phyloP scores from a whole-genome alignment of 257 asterid species.

The Euphrasia confusa region DNA sequence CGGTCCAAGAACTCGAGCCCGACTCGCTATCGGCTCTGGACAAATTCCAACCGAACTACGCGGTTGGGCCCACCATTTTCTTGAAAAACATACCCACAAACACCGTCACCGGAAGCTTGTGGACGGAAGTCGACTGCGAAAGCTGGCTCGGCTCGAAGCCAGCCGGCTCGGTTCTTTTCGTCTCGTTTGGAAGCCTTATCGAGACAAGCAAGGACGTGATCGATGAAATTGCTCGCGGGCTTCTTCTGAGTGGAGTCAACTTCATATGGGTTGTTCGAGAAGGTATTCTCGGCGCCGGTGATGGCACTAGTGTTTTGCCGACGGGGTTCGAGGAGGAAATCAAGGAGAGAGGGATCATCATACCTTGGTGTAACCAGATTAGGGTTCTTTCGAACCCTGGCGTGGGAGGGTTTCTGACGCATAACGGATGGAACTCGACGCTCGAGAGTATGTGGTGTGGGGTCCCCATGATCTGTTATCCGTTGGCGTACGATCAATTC shows the following conservation, averaged over 20 bases:
- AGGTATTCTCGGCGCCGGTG: constrained; percentile 32
- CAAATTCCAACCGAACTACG: constrained; percentile 23
- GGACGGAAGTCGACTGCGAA: constrained; percentile 25
- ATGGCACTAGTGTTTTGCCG: constrained; percentile 28
- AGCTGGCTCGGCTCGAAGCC: constrained; percentile 27
- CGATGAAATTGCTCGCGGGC: constrained; percentile 42
- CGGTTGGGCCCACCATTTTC: constrained; percentile 29
- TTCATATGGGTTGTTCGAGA: constrained; percentile 52
- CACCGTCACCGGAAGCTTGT: constrained; percentile 24
- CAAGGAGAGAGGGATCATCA: constrained; percentile 32
- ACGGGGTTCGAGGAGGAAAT: constrained; percentile 26
- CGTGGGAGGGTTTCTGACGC: constrained; percentile 46
- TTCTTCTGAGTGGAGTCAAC: constrained; percentile 34
- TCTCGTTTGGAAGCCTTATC: constrained; percentile 27
- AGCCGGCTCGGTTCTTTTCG: constrained; percentile 24
- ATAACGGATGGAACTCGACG: constrained; percentile 50
- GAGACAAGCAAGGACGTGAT: constrained; percentile 7
- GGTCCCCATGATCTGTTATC: constrained; percentile 44
- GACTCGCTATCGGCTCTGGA: constrained; percentile 30
- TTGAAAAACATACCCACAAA: constrained; percentile 2
- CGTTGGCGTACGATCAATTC: constrained; percentile 26
- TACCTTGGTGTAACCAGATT: constrained; percentile 52
- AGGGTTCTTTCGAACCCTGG: constrained; percentile 35
- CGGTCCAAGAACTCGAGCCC: constrained; percentile 48
- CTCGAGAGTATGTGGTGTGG: constrained; percentile 49